These are phyloP conservation scores for Tricholoma bakamatsutake DNA, from an alignment of 768 basidiomycete species.

Conservation along the genomic window DNA sequence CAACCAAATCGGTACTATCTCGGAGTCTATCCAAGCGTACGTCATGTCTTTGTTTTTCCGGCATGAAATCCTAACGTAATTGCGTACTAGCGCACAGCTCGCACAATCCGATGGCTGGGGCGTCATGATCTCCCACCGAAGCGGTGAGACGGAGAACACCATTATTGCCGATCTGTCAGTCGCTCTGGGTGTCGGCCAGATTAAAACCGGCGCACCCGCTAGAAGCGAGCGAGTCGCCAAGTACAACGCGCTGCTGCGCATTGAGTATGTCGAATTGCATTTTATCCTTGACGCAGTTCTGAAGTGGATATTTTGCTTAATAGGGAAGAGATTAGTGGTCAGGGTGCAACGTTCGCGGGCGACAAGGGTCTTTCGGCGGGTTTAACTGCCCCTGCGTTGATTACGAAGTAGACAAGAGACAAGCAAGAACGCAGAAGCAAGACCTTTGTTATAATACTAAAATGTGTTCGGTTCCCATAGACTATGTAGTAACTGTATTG, in stretches of 20 bases:
- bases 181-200: conserved; percentile 87
- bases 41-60: conserved; percentile 25
- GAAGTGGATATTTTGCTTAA: conserved; percentile 7
- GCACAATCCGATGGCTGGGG: conserved; percentile 96
- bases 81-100: conserved; percentile 73
- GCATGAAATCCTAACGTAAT: background rate
- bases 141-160: conserved; percentile 97
- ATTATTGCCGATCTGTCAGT: conserved; percentile 94
- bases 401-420: conserved; percentile 47
- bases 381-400: conserved; percentile 60
- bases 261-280: conserved; percentile 56
- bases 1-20: conserved; percentile 99
- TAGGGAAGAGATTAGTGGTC: conserved; percentile 71
- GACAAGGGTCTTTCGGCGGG: conserved; percentile 78
- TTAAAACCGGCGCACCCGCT: conserved; percentile 98
- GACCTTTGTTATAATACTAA: background rate
- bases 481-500: background rate
- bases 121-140: conserved; percentile 99
- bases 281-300: conserved; percentile 2
- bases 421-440: background rate
- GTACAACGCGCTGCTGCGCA: conserved; percentile 86
- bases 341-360: conserved; percentile 67
- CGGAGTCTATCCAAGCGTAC: conserved; percentile 97
- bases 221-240: conserved; percentile 96
- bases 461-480: background rate